phyloP scores from a whole-genome alignment of 192 early-diverging fungal species.

The Coemansia sp. region DNA sequence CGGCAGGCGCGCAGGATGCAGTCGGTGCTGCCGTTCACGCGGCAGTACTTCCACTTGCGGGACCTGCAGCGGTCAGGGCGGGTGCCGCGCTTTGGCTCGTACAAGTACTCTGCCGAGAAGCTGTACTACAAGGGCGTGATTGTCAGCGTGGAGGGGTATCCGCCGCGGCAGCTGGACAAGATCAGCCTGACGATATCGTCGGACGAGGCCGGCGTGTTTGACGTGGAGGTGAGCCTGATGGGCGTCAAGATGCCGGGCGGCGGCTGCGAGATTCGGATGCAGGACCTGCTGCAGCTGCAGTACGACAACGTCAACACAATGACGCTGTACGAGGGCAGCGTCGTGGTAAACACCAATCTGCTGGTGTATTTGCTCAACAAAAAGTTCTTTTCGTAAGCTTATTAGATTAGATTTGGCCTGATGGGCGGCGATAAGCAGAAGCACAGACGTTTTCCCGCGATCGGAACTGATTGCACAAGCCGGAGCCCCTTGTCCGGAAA shows the following conservation, averaged over 20 bases:
- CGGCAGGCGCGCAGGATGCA: slow-evolving; percentile 53
- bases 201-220: slow-evolving; percentile 86
- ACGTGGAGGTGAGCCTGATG: slow-evolving; percentile 77
- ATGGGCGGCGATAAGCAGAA: neutral
- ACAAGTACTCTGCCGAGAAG: slow-evolving; percentile 94
- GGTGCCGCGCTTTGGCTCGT: slow-evolving; percentile 95
- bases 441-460: too few species aligned
- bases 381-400: slow-evolving; percentile 65
- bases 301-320: slow-evolving; percentile 91
- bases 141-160: slow-evolving; percentile 76
- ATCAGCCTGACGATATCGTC: slow-evolving; percentile 91
- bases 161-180: slow-evolving; percentile 81
- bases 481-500: too few species aligned
- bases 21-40: slow-evolving; percentile 80
- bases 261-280: slow-evolving; percentile 80
- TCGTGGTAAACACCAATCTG: slow-evolving; percentile 94
- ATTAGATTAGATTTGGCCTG: neutral
- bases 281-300: slow-evolving; percentile 91
- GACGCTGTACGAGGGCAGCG: slow-evolving; percentile 86
- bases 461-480: too few species aligned
- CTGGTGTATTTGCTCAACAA: slow-evolving; percentile 96
- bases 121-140: slow-evolving; percentile 92
- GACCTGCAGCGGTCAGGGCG: slow-evolving; percentile 80
- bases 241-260: slow-evolving; percentile 66
- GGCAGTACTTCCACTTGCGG: slow-evolving; percentile 92